These are phyloP conservation scores for Phialemonium atrogriseum DNA, from an alignment of 2,329 filamentous ascomycete species.

Conservation along the genomic window DNA sequence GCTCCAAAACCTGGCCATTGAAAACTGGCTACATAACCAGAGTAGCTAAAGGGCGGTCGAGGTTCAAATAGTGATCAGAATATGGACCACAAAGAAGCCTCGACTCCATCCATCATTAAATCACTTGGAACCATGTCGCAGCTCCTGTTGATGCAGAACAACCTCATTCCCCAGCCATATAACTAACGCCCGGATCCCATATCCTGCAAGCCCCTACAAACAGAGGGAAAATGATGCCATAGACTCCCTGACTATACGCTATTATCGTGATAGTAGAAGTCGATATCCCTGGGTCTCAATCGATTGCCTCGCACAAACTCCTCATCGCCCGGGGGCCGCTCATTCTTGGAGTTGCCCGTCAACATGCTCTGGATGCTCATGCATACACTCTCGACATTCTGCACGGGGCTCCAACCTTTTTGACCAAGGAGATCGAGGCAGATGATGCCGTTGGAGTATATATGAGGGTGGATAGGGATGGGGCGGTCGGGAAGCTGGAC, in stretches of 20 bases:
- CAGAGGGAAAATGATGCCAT: conserved; percentile 1
- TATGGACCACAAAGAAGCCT: no score
- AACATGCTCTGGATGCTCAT: conserved; percentile 98
- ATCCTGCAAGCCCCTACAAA: conserved; percentile 6
- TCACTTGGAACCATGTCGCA: no score
- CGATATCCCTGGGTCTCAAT: conserved; percentile 76
- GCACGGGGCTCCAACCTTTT: conserved; percentile 91
- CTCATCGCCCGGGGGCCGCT: conserved; percentile 82
- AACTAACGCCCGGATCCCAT: conserved; percentile 11
- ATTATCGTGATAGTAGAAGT: conserved; percentile 91
- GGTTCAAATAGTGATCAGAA: no score
- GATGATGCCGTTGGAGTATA: conserved; percentile 98
- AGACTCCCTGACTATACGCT: conserved; percentile 42
- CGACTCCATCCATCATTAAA: no score
- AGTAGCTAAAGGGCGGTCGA: no score
- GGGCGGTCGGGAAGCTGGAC: conserved; percentile 53
- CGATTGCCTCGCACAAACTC: conserved; percentile 80
- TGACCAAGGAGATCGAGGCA: conserved; percentile 86
- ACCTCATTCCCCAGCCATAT: conserved; percentile 5
- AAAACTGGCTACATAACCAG: no score
- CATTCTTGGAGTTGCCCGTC: conserved; percentile 86
- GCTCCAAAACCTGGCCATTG: no score
- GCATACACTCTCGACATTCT: conserved; percentile 93
- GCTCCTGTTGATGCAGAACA: no score
- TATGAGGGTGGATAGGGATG: conserved; percentile 93